These are phyloP conservation scores for Annulohypoxylon nitens DNA, from an alignment of 495 filamentous ascomycete genomes.

Conservation along the genomic window DNA sequence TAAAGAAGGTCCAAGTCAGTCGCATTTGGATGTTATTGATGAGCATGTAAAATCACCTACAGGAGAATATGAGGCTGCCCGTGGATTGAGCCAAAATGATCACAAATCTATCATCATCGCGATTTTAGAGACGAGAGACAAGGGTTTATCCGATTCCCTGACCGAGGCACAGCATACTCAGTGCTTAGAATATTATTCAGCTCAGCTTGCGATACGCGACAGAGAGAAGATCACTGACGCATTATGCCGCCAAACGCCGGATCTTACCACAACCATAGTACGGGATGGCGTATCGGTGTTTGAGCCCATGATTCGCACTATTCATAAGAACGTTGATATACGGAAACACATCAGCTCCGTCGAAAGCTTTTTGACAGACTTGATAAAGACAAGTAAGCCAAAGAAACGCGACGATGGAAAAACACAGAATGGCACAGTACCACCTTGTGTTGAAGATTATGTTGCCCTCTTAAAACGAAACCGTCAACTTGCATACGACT, in stretches of 20 bases:
- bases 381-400: conserved; percentile 63
- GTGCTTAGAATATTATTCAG: conserved; percentile 70
- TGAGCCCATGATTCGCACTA: conserved; percentile 73
- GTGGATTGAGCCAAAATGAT: conserved; percentile 54
- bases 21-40: conserved; percentile 63
- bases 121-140: conserved; percentile 58
- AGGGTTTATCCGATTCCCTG: conserved; percentile 51
- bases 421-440: neutral
- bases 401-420: conserved; percentile 41
- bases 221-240: conserved; percentile 69
- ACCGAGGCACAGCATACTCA: conserved; percentile 65
- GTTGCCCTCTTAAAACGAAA: conserved; percentile 68
- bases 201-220: conserved; percentile 70
- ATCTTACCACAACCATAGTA: conserved; percentile 69
- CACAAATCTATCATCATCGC: conserved; percentile 64
- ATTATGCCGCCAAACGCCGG: conserved; percentile 69
- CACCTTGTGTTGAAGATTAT: conserved; percentile 73
- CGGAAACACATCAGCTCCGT: conserved; percentile 68
- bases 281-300: conserved; percentile 69
- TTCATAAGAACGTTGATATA: conserved; percentile 75
- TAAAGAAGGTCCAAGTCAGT: conserved; percentile 61
- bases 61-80: conserved; percentile 62
- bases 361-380: conserved; percentile 70
- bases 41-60: conserved; percentile 60
- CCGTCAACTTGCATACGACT: conserved; percentile 66